These are phyloP conservation scores for Trichoderma sp. DNA, from an alignment of 2,329 filamentous ascomycete species.

Conservation along the genomic window DNA sequence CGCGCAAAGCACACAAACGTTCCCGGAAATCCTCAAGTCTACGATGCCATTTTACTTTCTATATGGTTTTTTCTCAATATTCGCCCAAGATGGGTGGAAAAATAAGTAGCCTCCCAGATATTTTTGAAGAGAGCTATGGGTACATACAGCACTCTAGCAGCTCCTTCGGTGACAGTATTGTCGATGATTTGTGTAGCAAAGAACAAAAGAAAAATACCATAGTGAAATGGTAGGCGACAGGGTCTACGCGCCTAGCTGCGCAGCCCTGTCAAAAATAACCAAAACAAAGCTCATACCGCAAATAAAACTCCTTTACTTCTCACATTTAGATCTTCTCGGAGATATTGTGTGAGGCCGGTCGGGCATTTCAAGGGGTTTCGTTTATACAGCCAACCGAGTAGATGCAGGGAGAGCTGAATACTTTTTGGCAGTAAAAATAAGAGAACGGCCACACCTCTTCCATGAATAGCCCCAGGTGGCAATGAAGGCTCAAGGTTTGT, in stretches of 20 bases:
- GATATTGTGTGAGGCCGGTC: not conserved
- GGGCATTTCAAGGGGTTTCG: not conserved
- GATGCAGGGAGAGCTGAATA: not conserved
- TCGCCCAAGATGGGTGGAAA: not conserved
- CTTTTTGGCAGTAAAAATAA: not conserved
- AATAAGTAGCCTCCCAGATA: not conserved
- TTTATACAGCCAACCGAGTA: not conserved
- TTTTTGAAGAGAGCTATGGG: not conserved
- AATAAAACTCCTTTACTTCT: not conserved
- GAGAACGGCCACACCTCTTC: not conserved
- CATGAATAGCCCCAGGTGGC: not conserved
- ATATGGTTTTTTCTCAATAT: slow-evolving; percentile 18
- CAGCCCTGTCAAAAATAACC: not conserved
- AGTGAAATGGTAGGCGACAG: not conserved
- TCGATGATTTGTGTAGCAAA: slow-evolving; percentile 13
- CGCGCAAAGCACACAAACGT: not conserved
- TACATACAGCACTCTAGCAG: not conserved
- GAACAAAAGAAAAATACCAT: not conserved
- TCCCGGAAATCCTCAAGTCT: slow-evolving; percentile 18
- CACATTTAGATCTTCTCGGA: not conserved
- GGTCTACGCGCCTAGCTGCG: not conserved
- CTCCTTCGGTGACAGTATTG: not conserved
- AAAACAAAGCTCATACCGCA: not conserved
- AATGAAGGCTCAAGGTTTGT: not conserved
- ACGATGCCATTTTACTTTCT: slow-evolving; percentile 22